Evolutionary conservation across 805 yeast species (phyloP), one percentile per base, ranked within the genome.

Genomic region (Candida alai): DNA sequence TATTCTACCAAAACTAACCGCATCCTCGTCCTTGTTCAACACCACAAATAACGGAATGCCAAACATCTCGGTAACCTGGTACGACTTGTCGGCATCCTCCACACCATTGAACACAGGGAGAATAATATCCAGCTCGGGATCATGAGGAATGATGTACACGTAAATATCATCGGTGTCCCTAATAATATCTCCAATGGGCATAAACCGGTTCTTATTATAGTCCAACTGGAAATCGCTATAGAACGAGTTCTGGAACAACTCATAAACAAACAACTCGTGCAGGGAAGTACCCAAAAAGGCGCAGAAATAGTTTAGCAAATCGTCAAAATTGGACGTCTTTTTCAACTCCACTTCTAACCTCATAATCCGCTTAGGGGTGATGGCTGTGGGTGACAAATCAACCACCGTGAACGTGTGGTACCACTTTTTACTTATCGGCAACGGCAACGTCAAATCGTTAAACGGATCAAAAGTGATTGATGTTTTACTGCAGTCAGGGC

Each of bases 381-480:
- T n/a, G 11, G n/a, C 21, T 9, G 37, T 42, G 9, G 5, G 32
- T 4, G 51, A 44, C 23, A 75, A 72, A n/a, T 84, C 78, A 20
- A 88, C 71, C 12, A 86, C 60, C 2, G 73, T 65, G 22, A 90
- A 68, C 14, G 70, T 70, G 25, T 78, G 80, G 20, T 65, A 60
- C 96, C 97, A 89, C 30, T 72, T 66, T 32, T 78, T 74, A 30
- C 75, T 74, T 2, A 81, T 75, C 0, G 97, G 97, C 16, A 90
- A 65, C 0, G 97, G 97, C 28, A 90, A 62, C 0, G 98, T 88
- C 43, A 90, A 62, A 51, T 88, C 96, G 60, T 79, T 86, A 52
- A 78, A 90, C 0, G 98, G 97, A 55, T 90, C 98, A 60, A 89
- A 93, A 0, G 97, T 89, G 17, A 90, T 73, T 18, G 94, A 82